phyloP scores from a whole-genome alignment of 208 protist species.

The Herpetomonas tarakana region DNA sequence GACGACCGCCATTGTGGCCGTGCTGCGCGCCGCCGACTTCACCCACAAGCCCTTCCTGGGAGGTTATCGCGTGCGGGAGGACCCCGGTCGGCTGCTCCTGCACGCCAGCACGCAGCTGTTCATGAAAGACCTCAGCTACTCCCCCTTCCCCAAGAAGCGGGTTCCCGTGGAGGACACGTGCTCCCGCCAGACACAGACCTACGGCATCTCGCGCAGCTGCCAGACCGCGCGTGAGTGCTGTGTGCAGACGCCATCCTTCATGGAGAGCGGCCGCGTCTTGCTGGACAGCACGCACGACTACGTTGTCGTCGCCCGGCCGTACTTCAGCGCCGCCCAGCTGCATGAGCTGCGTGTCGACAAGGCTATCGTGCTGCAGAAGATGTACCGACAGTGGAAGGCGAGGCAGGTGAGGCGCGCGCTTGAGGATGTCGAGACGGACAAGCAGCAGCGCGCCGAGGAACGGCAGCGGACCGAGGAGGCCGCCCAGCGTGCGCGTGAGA shows the following conservation, averaged over 20 bases:
- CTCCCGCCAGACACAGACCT: conserved; percentile 92
- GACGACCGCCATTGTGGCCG: conserved; percentile 13
- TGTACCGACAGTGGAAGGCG: conserved; percentile 93
- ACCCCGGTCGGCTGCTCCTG: conserved; percentile 66
- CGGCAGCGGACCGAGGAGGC: conserved; percentile 62
- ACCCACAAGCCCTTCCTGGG: conserved; percentile 87
- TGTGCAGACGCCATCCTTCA: conserved; percentile 81
- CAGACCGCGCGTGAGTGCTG: conserved; percentile 91
- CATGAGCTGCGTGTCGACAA: conserved; percentile 61
- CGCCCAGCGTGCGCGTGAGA: conserved; percentile 53
- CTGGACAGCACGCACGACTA: conserved; percentile 66
- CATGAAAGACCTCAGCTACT: conserved; percentile 60
- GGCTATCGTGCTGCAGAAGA: conserved; percentile 89
- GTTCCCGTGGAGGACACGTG: conserved; percentile 15
- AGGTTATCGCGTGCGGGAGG: conserved; percentile 84
- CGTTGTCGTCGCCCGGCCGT: conserved; percentile 72
- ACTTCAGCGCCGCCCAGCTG: conserved; percentile 83
- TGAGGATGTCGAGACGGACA: conserved; percentile 45
- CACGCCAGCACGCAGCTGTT: conserved; percentile 93
- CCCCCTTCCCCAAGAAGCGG: conserved; percentile 27
- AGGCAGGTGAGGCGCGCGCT: conserved; percentile 62
- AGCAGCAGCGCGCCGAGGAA: conserved; percentile 49
- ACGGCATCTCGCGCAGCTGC: conserved; percentile 76
- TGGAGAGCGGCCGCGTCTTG: conserved; percentile 37
- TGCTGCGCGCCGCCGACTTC: conserved; percentile 9